phyloP scores from a whole-genome alignment of 2,329 filamentous ascomycete genomes.

The Domatiomyces globalis region DNA sequence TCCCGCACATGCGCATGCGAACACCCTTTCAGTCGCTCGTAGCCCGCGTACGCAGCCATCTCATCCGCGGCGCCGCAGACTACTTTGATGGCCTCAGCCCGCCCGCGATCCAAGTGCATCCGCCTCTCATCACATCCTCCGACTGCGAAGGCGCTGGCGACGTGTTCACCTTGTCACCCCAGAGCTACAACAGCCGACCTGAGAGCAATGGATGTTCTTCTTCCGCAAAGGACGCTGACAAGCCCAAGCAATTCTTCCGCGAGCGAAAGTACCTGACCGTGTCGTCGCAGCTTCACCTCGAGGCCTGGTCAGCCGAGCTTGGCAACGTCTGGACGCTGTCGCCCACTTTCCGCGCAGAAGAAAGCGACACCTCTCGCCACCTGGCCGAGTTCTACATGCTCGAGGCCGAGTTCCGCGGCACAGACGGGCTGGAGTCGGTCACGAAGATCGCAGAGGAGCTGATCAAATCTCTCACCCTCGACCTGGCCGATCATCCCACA shows the following conservation, averaged over 20 bases:
- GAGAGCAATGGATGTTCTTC: conserved; percentile 16
- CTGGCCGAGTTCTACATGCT: conserved; percentile 99
- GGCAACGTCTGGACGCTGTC: conserved; percentile 89
- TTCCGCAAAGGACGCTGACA: conserved; percentile 3
- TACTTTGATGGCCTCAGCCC: conserved; percentile 53
- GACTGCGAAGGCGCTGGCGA: conserved; percentile 96
- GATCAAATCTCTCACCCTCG: conserved; percentile 35
- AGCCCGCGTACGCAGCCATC: conserved; percentile 68
- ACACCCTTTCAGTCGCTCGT: conserved; percentile 68
- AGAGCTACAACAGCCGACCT: background rate
- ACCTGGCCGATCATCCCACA: conserved; percentile 20
- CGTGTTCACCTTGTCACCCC: conserved; percentile 59
- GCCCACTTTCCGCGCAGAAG: conserved; percentile 85
- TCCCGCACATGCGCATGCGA: conserved; percentile 75
- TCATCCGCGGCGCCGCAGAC: conserved; percentile 55
- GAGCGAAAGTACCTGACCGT: conserved; percentile 89
- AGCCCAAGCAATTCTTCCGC: conserved; percentile 52
- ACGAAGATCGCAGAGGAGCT: conserved; percentile 72
- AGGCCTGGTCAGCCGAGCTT: conserved; percentile 76
- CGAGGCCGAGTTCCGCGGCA: conserved; percentile 70
- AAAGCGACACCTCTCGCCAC: conserved; percentile 83
- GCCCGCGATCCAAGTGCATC: conserved; percentile 60
- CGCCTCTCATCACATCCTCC: conserved; percentile 87
- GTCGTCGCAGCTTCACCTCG: conserved; percentile 84
- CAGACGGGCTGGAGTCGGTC: conserved; percentile 52